Evolutionary conservation across 306 rosid genomes (phyloP).

Genomic region (Fragaria iinumae): DNA sequence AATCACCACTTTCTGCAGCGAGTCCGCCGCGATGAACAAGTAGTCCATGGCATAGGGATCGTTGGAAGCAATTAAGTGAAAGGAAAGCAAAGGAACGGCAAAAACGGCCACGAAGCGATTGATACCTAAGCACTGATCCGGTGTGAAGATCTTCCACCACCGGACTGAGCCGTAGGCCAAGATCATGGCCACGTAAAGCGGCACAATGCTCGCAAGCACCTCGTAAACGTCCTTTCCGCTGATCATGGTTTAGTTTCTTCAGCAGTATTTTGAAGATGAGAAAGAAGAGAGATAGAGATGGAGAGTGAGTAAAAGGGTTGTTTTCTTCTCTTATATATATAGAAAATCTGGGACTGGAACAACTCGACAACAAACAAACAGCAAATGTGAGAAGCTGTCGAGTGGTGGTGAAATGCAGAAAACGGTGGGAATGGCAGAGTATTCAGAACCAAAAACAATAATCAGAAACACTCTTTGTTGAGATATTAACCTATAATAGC

Average conservation of each 20-base stretch:
- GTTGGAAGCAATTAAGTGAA: slow-evolving; percentile 76
- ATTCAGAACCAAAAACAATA: no score
- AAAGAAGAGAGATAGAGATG: neutral
- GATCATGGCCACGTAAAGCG: slow-evolving; percentile 77
- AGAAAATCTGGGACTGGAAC: neutral
- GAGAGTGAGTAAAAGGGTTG: neutral
- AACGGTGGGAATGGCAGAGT: no score
- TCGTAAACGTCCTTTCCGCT: slow-evolving; percentile 69
- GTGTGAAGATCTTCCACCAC: slow-evolving; percentile 89
- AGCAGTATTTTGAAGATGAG: neutral
- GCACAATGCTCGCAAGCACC: slow-evolving; percentile 75
- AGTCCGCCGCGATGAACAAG: slow-evolving; percentile 79
- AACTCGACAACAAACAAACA: neutral
- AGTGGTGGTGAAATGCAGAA: slow-evolving; percentile 1
- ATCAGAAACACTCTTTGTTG: neutral
- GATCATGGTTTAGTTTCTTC: slow-evolving; percentile 45
- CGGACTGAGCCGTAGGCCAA: slow-evolving; percentile 74
- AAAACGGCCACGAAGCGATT: slow-evolving; percentile 80
- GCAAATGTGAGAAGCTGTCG: neutral
- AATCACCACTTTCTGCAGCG: slow-evolving; percentile 64
- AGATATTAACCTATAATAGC: neutral
- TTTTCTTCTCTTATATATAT: slow-evolving; percentile 15
- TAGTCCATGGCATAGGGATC: slow-evolving; percentile 76
- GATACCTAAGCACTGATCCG: slow-evolving; percentile 82
- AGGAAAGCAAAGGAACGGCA: slow-evolving; percentile 79